A percentile compares a stretch with the other conserved stretches of the same genome.
Evolutionary conservation across 106 monocot species (phyloP).

Genomic region (Amphibolis antarctica): DNA sequence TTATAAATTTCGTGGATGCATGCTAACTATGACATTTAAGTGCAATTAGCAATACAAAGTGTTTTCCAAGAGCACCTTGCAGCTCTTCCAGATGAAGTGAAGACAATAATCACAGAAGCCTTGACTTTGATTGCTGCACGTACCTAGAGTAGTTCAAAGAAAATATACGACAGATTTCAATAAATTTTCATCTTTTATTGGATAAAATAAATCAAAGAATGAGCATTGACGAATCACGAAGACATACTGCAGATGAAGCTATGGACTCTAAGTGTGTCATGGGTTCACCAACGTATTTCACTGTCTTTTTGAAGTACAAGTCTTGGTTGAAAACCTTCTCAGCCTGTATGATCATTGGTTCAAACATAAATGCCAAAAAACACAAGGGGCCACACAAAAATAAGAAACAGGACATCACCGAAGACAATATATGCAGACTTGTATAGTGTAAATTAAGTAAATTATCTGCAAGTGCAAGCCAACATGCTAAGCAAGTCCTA

Average conservation of each 20-base stretch:
- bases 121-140: conserved; percentile 25
- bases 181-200: neutral
- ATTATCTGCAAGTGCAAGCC: neutral
- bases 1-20: neutral
- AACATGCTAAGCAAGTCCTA: no score
- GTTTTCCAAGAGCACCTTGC: conserved; percentile 13
- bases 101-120: conserved; percentile 27
- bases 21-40: neutral
- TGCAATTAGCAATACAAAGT: neutral
- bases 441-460: neutral
- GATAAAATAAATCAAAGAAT: neutral
- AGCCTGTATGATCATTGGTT: conserved; percentile 30
- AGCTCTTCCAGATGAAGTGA: conserved; percentile 32
- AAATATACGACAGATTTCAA: neutral
- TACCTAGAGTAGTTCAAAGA: conserved; percentile 8
- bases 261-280: conserved; percentile 96
- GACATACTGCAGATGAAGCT: conserved; percentile 90
- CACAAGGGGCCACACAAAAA: neutral
- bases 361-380: no score
- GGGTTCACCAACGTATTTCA: conserved; percentile 89
- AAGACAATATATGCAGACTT: neutral
- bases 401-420: neutral
- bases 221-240: neutral
- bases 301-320: conserved; percentile 78
- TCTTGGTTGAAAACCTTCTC: conserved; percentile 96